Evolutionary conservation across 495 filamentous ascomycete species (phyloP), one percentile per base, ranked within the genome.

Genomic region (Elaphomyces granulatus): DNA sequence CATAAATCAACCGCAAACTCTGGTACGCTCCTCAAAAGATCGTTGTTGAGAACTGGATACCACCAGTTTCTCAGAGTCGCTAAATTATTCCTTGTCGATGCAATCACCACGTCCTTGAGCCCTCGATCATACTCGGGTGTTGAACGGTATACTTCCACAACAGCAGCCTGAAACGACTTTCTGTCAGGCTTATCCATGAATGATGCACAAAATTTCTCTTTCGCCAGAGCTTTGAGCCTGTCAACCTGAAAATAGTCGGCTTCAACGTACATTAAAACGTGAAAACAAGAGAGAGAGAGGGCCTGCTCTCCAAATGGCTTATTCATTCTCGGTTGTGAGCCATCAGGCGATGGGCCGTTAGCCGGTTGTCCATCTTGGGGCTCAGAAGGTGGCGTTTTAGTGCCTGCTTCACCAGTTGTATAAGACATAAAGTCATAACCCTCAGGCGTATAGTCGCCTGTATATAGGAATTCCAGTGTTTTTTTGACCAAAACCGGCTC

Each of bases 381-480:
- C n/a, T n/a, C n/a, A n/a, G n/a, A n/a, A n/a, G n/a, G n/a, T n/a
- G n/a, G n/a, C n/a, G n/a, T n/a, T n/a, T n/a, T n/a, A n/a, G n/a
- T n/a, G n/a, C n/a, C n/a, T n/a, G n/a, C n/a, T n/a, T n/a, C n/a
- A n/a, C n/a, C n/a, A n/a, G n/a, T n/a, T n/a, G n/a, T n/a, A n/a
- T n/a, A n/a, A n/a, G n/a, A n/a, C n/a, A n/a, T n/a, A n/a, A n/a
- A n/a, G n/a, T n/a, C n/a, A n/a, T n/a, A n/a, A n/a, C n/a, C n/a
- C n/a, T n/a, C n/a, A n/a, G n/a, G n/a, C n/a, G n/a, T n/a, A n/a
- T 52, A 49, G 16, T 49, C 43, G 30, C 44, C 26, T 0, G 37
- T 38, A 26, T 52, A 52, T 10, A 52, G 18, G 34, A 49, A 49
- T 14, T 46, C 40, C 4, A 47, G 16, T 44, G 46, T 28, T 19